Conservation (phyloP, 768 basidiomycete genomes). For the Pleurotus tuoliensis region DNA sequence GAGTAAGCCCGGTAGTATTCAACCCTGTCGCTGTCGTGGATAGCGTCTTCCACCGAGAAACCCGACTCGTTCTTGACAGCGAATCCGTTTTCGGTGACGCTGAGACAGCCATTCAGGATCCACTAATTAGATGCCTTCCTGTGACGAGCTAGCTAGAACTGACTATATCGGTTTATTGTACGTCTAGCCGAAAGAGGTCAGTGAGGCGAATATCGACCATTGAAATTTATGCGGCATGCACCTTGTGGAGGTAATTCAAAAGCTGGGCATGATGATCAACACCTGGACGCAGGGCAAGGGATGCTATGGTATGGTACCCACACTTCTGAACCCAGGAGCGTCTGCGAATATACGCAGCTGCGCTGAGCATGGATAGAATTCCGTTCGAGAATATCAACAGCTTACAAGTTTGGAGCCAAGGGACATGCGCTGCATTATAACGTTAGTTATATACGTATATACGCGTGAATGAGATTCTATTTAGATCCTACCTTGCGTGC, state of each 20-base stretch:
- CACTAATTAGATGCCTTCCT: neutral
- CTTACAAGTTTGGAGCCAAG: constrained; percentile 60
- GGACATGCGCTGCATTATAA: constrained; percentile 42
- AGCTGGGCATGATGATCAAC: constrained; percentile 26
- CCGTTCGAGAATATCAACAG: constrained; percentile 4
- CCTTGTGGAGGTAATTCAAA: constrained; percentile 66
- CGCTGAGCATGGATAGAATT: neutral
- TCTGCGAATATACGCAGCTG: constrained; percentile 23
- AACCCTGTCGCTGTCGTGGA: constrained; percentile 57
- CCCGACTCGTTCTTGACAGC: constrained; percentile 55
- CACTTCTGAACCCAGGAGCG: constrained; percentile 56
- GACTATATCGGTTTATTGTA: constrained; percentile 52
- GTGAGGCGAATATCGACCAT: neutral
- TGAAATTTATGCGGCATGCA: constrained; percentile 14
- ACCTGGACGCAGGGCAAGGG: neutral
- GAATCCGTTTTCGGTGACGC: constrained; percentile 70
- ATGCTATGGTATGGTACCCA: constrained; percentile 18
- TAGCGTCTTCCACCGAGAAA: constrained; percentile 40
- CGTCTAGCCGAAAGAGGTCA: constrained; percentile 16
- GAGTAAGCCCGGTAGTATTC: constrained; percentile 59
- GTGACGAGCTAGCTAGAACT: constrained; percentile 12
- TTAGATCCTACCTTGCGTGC: constrained; percentile 43
- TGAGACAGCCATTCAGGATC: constrained; percentile 14
- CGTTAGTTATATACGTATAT: neutral
- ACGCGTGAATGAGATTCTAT: neutral